phyloP scores from a whole-genome alignment of 2,329 filamentous ascomycete species.

The Diplocarpon rosae region DNA sequence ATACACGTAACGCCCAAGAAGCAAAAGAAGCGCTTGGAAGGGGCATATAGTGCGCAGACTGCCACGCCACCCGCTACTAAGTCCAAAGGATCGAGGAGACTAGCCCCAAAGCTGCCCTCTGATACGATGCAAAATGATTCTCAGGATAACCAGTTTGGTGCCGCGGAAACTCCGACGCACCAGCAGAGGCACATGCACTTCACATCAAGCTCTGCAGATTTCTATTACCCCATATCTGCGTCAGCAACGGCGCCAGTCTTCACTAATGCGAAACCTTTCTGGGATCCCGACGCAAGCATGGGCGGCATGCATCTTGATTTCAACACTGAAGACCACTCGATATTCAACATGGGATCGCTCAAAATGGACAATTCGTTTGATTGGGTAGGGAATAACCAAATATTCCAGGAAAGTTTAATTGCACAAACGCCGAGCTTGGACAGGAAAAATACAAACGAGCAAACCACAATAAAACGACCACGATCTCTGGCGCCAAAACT shows the following conservation, averaged over 20 bases:
- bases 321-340: constrained; percentile 28
- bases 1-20: constrained; percentile 31
- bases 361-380: constrained; percentile 42
- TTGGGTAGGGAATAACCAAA: constrained; percentile 44
- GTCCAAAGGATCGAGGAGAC: constrained; percentile 43
- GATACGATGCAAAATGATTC: constrained; percentile 25
- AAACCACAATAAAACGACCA: constrained; percentile 33
- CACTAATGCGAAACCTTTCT: constrained; percentile 37
- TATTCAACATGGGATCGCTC: constrained; percentile 28
- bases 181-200: constrained; percentile 40
- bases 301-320: constrained; percentile 51
- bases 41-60: constrained; percentile 34
- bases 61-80: constrained; percentile 49
- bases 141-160: constrained; percentile 21
- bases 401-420: constrained; percentile 38
- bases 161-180: constrained; percentile 18
- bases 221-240: constrained; percentile 53
- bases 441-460: constrained; percentile 12
- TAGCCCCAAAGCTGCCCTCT: constrained; percentile 32
- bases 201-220: constrained; percentile 40
- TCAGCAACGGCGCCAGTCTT: constrained; percentile 38
- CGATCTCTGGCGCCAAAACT: constrained; percentile 36
- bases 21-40: constrained; percentile 28
- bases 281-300: constrained; percentile 43
- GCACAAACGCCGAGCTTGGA: constrained; percentile 7